phyloP scores from a whole-genome alignment of 371 early-diverging fungal genomes.

The Rhizopus delemar region DNA sequence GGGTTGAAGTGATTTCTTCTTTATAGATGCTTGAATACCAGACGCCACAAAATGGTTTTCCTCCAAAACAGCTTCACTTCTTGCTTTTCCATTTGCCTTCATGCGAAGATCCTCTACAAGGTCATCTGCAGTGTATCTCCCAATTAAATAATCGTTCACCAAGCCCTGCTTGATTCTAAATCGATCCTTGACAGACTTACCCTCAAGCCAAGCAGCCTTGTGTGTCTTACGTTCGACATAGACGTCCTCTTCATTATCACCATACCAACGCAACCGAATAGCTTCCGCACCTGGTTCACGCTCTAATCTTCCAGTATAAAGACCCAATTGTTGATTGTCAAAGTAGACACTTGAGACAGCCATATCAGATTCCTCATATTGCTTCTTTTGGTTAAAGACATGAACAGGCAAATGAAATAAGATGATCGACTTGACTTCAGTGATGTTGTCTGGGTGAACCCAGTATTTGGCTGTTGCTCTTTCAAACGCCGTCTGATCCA shows the following conservation, averaged over 20 bases:
- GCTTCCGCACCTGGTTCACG: conserved; percentile 88
- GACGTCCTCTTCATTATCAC: conserved; percentile 55
- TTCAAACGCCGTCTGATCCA: conserved; percentile 44
- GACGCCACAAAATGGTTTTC: conserved; percentile 74
- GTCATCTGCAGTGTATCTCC: conserved; percentile 78
- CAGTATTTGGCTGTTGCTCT: conserved; percentile 64
- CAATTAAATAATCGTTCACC: conserved; percentile 81
- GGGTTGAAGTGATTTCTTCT: conserved; percentile 81
- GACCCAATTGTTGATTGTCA: conserved; percentile 85
- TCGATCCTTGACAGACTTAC: conserved; percentile 93
- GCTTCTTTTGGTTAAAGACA: conserved; percentile 66
- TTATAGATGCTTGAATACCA: conserved; percentile 81
- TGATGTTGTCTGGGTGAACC: conserved; percentile 96
- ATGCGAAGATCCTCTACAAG: conserved; percentile 76
- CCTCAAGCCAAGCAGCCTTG: conserved; percentile 64
- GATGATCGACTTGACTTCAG: conserved; percentile 89
- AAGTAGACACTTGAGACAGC: conserved; percentile 95
- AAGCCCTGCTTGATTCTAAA: conserved; percentile 90
- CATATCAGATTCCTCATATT: conserved; percentile 41
- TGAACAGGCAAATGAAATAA: conserved; percentile 93
- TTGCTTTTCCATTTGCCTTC: conserved; percentile 47
- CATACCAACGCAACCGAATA: conserved; percentile 92
- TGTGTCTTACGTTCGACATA: conserved; percentile 54
- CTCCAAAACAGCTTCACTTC: conserved; percentile 62
- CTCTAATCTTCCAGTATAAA: conserved; percentile 86